Percentiles rank a stretch among this genome's conserved stretches.
These are phyloP conservation scores for Isabelozyma gotoi DNA, from an alignment of 805 yeast genomes.

Conservation along the genomic window DNA sequence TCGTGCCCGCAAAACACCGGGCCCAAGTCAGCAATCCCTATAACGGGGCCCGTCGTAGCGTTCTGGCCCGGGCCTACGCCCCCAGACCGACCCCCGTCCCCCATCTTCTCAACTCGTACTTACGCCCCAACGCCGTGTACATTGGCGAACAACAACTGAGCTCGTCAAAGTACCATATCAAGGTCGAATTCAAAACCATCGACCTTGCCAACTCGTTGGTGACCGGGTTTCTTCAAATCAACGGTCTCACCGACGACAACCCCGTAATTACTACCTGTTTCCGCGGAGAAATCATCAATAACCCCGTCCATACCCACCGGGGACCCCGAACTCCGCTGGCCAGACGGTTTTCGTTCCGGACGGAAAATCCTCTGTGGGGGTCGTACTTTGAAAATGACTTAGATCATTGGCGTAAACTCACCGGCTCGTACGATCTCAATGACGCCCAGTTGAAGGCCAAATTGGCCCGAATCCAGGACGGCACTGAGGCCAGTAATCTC, in stretches of 20 bases:
- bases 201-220: conserved; percentile 52
- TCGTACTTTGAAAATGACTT: conserved; percentile 38
- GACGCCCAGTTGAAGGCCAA: conserved; percentile 26
- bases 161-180: conserved; percentile 60
- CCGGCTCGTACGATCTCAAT: conserved; percentile 50
- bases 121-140: conserved; percentile 63
- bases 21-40: background rate
- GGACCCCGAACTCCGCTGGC: background rate
- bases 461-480: conserved; percentile 28
- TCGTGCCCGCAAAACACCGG: no score
- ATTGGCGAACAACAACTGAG: conserved; percentile 74
- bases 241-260: conserved; percentile 60
- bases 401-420: conserved; percentile 53
- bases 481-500: conserved; percentile 26
- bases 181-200: conserved; percentile 68
- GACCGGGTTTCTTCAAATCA: conserved; percentile 64
- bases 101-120: conserved; percentile 40
- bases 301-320: conserved; percentile 22
- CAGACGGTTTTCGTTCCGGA: conserved; percentile 50
- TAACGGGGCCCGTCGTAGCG: background rate
- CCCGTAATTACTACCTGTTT: conserved; percentile 71
- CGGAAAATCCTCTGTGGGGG: conserved; percentile 61
- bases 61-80: background rate
- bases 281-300: conserved; percentile 67
- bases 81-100: conserved; percentile 8